phyloP scores from a whole-genome alignment of 371 early-diverging fungal genomes.

The Mortierella sp. region DNA sequence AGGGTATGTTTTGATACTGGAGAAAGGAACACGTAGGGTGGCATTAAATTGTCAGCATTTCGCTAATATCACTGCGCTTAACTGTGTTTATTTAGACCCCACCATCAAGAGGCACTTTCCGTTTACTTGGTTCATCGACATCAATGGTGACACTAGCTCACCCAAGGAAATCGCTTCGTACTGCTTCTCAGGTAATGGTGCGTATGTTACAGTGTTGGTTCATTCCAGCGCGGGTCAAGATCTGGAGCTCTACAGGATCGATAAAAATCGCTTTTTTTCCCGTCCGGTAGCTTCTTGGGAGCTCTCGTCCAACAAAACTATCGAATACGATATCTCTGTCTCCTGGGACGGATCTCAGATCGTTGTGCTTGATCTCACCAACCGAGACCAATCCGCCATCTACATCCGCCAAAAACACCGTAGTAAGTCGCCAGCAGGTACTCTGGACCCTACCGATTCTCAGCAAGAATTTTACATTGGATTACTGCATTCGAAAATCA shows the following conservation, averaged over 20 bases:
- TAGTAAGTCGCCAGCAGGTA: not conserved
- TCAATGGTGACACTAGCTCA: not conserved
- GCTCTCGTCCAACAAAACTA: not conserved
- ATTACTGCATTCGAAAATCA: not conserved
- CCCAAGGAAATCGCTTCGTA: not conserved
- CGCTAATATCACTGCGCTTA: not conserved
- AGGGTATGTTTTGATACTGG: not conserved
- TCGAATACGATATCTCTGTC: not conserved
- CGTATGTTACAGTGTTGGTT: not conserved
- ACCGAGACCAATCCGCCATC: not conserved
- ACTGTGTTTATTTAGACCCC: not conserved
- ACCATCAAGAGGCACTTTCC: not conserved
- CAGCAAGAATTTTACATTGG: not conserved
- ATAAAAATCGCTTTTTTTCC: not conserved
- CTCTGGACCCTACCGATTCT: not conserved
- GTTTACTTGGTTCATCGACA: not conserved
- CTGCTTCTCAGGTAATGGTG: not conserved
- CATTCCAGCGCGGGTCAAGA: not conserved
- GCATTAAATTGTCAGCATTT: not conserved
- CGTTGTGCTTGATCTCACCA: not conserved
- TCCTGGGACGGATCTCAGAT: conserved; percentile 6
- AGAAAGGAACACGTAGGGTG: too few relatives aligned
- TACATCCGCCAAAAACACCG: not conserved
- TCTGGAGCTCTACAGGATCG: not conserved
- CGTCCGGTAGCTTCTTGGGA: not conserved